A percentile compares a stretch with the other conserved stretches of the same genome.
These are phyloP conservation scores for Lichtheimia hyalospora DNA, from an alignment of 371 early-diverging fungal species.

Conservation along the genomic window DNA sequence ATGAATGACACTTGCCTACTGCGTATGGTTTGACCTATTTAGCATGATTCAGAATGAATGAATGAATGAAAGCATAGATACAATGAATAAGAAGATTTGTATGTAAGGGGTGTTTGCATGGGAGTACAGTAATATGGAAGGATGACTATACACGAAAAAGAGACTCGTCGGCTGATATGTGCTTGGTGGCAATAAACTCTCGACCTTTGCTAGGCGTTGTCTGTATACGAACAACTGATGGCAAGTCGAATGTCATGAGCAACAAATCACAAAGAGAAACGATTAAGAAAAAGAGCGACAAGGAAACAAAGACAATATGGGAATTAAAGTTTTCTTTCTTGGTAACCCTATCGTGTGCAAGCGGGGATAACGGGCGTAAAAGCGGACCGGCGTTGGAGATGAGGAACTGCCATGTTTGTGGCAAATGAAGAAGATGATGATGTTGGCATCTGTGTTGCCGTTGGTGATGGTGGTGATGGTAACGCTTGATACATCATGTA, in stretches of 20 bases:
- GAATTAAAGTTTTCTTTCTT: not conserved
- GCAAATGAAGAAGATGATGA: too few relatives aligned
- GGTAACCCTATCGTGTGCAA: too few relatives aligned
- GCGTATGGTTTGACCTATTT: constrained; percentile 27
- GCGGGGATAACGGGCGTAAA: constrained; percentile 4
- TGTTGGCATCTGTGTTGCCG: too few relatives aligned
- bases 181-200: constrained; percentile 21
- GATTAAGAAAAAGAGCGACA: constrained; percentile 2
- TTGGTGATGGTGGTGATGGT: too few relatives aligned
- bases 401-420: not conserved
- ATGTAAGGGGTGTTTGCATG: not conserved
- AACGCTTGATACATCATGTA: too few relatives aligned
- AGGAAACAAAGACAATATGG: too few relatives aligned
- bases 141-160: constrained; percentile 17
- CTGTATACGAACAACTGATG: constrained; percentile 10
- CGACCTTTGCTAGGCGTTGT: constrained; percentile 21
- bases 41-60: not conserved
- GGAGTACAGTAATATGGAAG: too few relatives aligned
- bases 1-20: constrained; percentile 17
- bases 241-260: constrained; percentile 12
- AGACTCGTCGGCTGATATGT: constrained; percentile 9
- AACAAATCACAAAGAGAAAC: constrained; percentile 1
- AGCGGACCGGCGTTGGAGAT: not conserved
- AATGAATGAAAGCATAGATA: not conserved
- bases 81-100: not conserved